Base-by-base conservation (phyloP, 1,284 basidiomycete genomes). In the Trichosporon ovoides region DNA sequence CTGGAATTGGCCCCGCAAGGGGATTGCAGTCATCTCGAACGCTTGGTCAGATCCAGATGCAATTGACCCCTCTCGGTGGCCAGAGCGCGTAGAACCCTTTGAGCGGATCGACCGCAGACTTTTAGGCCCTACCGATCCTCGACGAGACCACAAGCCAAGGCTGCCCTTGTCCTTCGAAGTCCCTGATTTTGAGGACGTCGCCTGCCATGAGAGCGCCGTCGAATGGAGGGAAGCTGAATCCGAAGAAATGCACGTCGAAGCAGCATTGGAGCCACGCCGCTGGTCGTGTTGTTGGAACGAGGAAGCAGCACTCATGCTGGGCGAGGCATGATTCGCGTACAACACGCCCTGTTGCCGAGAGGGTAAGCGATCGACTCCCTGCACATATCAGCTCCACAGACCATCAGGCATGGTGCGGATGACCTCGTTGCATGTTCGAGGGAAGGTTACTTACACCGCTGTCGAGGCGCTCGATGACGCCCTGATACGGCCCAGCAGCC, bases 1-100 rank as follows among this genome's bases (percentile, higher is more conserved):
- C 9, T 48, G 24, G 43, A 51, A 51, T 11, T 38, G 24, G 1
- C 53, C 52, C 10, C 56, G 46, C 35, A 55, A 34, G 14, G 55
- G 46, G 1, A 61, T 36, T 1, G 60, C 56, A 10, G 52, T 52
- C 63, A 64, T 64, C 20, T 64, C 63, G 12, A 53, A 50, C 7
- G 28, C 40, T 11, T 57, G 53, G 31, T 60, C 59, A n/a, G 18
- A 24, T 13, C 20, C 34, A 12, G 40, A 40, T n/a, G 14, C n/a
- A 43, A 38, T 34, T 1, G 57, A 58, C 9, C 20, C 37, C 1
- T 35, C 46, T 13, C 38, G 49, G 16, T 52, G 35, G n/a, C 28
- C 20, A 19, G 35, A 57, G 19, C 16, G 33, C 18, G 50, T 36
- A 18, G 53, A 57, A 9, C 55, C 46, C 22, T 46, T 20, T 13